Evolutionary conservation across 192 early-diverging fungal species (phyloP), one percentile per base, ranked within the genome.

Genomic region (Dimargaris cristalligena): DNA sequence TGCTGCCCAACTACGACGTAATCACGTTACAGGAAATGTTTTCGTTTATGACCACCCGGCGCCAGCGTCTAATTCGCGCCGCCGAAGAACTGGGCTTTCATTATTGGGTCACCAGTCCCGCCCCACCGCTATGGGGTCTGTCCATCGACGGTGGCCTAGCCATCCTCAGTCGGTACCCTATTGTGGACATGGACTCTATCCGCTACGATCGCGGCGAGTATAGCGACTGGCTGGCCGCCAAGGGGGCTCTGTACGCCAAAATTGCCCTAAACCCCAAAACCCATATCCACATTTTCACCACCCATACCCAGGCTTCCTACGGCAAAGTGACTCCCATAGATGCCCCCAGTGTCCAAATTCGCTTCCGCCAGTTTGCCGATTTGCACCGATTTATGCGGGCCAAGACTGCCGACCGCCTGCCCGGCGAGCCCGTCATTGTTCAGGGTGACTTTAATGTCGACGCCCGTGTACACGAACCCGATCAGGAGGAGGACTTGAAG

Each of bases 291-390:
- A 34, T 90, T 28, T 88, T 88, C 66, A 89, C 79, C 10, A 92
- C 89, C 18, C 88, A 92, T 60, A 81, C 89, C 18, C 89, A 92
- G 69, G 87, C 87, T 23, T 85, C 85, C 6, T 83, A 84, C 56
- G 74, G 72, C 26, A 62, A 66, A 3, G 74, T 73, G 13, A 71
- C 78, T 13, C 49, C 64, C n/a, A 63, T 81, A n/a, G 77, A 69
- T 4, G 76, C 75, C 52, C 73, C 68, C 22, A 80, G 77, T 48
- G 79, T 75, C 18, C 62, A 71, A 32, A 69, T 72, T 41, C 79
- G 84, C 20, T 62, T 84, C 47, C 58, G 65, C 29, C 89, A 92
- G 71, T 66, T 92, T 52, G 60, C 69, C 9, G 62, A 68, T 33
- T 72, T 92, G 47, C 86, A 83, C 55, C 64, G 74, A 30, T 83